Evolutionary conservation across 495 filamentous ascomycete genomes (phyloP).

Genomic region (Aspergillus panamensis): DNA sequence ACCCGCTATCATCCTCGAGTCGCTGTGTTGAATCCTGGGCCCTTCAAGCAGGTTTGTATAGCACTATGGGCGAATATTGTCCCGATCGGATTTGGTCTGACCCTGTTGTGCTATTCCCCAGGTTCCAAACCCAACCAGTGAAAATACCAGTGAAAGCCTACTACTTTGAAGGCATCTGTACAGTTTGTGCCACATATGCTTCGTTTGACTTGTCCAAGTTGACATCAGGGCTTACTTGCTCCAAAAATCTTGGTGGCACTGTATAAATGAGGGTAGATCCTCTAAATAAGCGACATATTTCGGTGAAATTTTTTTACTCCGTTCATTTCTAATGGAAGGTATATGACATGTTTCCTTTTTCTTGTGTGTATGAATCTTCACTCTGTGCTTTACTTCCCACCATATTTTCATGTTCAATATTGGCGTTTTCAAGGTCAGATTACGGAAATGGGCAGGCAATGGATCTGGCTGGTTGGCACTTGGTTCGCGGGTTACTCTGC

Average conservation of each 20-base stretch:
- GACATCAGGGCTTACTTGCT: conserved; percentile 9
- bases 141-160: background rate
- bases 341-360: conserved; percentile 22
- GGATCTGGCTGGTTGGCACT: conserved; percentile 24
- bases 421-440: conserved; percentile 36
- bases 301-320: conserved; percentile 15
- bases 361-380: conserved; percentile 19
- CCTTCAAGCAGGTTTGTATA: background rate
- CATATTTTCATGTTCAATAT: conserved; percentile 26
- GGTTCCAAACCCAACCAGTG: background rate
- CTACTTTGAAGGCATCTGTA: conserved; percentile 14
- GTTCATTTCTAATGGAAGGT: conserved; percentile 24
- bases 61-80: background rate
- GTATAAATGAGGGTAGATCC: conserved; percentile 27
- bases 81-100: background rate
- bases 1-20: background rate
- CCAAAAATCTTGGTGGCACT: conserved; percentile 10
- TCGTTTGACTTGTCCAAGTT: conserved; percentile 5
- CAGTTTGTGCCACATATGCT: conserved; percentile 16
- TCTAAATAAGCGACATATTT: conserved; percentile 22
- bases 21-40: background rate
- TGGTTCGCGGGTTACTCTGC: conserved; percentile 24
- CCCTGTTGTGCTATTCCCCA: background rate
- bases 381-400: conserved; percentile 23
- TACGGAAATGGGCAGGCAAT: conserved; percentile 27